phyloP scores from a whole-genome alignment of 2,329 filamentous ascomycete species.

The Talaromyces rugulosus region DNA sequence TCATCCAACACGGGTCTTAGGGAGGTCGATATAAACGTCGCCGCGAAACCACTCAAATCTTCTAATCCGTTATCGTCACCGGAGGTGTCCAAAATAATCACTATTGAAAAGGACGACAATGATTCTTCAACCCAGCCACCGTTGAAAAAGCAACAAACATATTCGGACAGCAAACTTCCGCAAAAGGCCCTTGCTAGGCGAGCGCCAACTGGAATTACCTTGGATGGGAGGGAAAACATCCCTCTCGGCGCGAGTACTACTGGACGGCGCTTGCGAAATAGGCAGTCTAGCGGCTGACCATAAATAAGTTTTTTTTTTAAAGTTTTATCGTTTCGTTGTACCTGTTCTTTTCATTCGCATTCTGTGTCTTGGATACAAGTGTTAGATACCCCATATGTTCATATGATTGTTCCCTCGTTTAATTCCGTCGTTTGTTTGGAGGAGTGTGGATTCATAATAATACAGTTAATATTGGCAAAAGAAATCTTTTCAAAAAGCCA shows the following conservation, averaged over 20 bases:
- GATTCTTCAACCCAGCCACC: conserved; percentile 21
- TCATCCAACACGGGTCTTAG: conserved; percentile 43
- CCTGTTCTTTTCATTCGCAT: conserved; percentile 14
- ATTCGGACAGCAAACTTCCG: conserved; percentile 38
- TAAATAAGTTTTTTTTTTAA: background rate
- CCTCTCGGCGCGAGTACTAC: conserved; percentile 18
- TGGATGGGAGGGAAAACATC: conserved; percentile 45
- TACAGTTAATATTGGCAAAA: background rate
- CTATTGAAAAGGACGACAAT: conserved; percentile 24
- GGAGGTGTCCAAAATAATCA: conserved; percentile 13
- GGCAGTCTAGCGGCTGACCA: conserved; percentile 21
- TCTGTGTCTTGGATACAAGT: conserved; percentile 9
- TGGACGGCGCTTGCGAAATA: conserved; percentile 28
- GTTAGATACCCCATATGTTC: background rate
- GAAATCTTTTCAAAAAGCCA: background rate
- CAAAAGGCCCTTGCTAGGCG: conserved; percentile 33
- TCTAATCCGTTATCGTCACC: conserved; percentile 14
- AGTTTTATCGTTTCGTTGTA: background rate
- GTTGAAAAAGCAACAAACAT: conserved; percentile 18
- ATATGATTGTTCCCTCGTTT: background rate
- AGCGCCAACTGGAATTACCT: conserved; percentile 31
- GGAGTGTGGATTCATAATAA: background rate
- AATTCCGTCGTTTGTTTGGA: background rate
- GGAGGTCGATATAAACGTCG: conserved; percentile 50
- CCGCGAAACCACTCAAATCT: conserved; percentile 21